These are phyloP conservation scores for Ustilago vetiveriae DNA, from an alignment of 1,284 basidiomycete species.

Conservation along the genomic window DNA sequence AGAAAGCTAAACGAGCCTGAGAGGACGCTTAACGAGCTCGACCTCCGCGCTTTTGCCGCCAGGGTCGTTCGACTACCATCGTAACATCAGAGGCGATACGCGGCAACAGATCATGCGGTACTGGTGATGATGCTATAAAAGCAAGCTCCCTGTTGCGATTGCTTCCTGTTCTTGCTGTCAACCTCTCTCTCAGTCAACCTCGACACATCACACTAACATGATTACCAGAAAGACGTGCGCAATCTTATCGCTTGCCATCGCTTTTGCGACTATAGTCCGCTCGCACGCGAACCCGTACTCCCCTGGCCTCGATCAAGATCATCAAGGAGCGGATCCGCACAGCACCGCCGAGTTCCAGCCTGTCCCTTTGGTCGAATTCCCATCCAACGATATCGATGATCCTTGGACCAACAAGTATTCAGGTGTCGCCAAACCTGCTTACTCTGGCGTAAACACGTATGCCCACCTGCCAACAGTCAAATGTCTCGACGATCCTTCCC, in stretches of 20 bases:
- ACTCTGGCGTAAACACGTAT: slow-evolving; percentile 47
- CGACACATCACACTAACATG: slow-evolving; percentile 1
- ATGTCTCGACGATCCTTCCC: slow-evolving; percentile 25
- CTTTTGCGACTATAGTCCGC: slow-evolving; percentile 5
- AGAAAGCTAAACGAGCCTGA: slow-evolving; percentile 14
- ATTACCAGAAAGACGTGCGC: slow-evolving; percentile 6
- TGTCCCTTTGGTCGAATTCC: slow-evolving; percentile 38
- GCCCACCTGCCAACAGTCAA: slow-evolving; percentile 45
- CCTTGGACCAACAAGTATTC: slow-evolving; percentile 45
- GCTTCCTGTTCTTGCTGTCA: neutral
- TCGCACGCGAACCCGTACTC: slow-evolving; percentile 22
- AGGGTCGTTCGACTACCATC: neutral
- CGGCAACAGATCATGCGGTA: too few relatives aligned
- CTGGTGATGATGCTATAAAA: too few relatives aligned
- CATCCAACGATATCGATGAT: slow-evolving; percentile 38
- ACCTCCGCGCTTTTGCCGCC: slow-evolving; percentile 3
- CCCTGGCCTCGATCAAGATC: slow-evolving; percentile 36
- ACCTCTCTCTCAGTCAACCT: neutral
- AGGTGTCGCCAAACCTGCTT: slow-evolving; percentile 30
- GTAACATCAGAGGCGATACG: too few relatives aligned
- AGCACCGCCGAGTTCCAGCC: slow-evolving; percentile 32
- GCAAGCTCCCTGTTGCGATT: too few relatives aligned
- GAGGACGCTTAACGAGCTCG: slow-evolving; percentile 1
- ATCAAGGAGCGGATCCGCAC: slow-evolving; percentile 41
- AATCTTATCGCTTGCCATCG: slow-evolving; percentile 2